Base-by-base conservation (phyloP, 345 rosid genomes). In the Gossypium bickii region DNA sequence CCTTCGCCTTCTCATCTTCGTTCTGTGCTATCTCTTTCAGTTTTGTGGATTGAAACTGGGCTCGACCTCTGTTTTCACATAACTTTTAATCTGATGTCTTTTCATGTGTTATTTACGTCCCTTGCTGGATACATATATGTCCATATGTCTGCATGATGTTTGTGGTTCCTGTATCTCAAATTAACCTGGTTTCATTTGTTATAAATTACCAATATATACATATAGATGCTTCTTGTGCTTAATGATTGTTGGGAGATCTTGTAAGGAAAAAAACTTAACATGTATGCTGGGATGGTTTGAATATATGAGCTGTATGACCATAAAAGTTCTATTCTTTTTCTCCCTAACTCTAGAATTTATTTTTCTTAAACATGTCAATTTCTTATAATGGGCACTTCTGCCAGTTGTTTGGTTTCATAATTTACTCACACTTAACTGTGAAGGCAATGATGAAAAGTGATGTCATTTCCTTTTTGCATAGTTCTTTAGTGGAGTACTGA, bases 301-400 rank as follows among this genome's bases (percentile, higher is more conserved):
- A 59, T 59, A 59, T 59, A 25, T 59, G 9, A 59, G 7, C 17
- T 3, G 13, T 59, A 25, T 59, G 38, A 34, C 24, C 12, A 60
- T 60, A 1, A 4, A 60, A 25, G 3, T 60, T 60, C 9, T 25
- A 60, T 60, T 17, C 41, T 60, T 60, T 38, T 87, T 89, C 34
- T 92, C 97, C 70, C 72, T 15, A 15, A 13, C n/a, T 67, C 12
- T 4, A 20, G 52, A 49, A 49, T 29, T 70, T 17, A 34, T 34
- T 52, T 17, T 52, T 8, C 73, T 70, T 34, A 9, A 16, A 27
- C 43, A 17, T 27, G 10, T 27, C 41, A 67, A 22, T 22, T 65
- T 67, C 34, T 44, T 67, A 7, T 67, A 47, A 47, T 4, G 18
- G 9, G 41, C 45, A 67, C 11, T 7, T 51, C 60, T 49, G 22